Conservation (phyloP, 345 rosid genomes). For the Linum usitatissimum region DNA sequence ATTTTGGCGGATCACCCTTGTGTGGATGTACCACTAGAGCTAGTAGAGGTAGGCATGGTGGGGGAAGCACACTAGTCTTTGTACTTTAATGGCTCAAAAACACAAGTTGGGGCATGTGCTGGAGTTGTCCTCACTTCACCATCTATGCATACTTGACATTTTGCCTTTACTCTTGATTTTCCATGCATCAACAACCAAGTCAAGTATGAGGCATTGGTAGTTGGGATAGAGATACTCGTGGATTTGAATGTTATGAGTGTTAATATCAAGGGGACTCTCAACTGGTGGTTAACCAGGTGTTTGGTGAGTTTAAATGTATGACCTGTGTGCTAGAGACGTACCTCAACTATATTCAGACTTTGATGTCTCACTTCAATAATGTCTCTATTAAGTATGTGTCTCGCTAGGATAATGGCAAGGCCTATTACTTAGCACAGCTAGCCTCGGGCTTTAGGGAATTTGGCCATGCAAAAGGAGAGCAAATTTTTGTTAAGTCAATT, state of each 20-base stretch:
- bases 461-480: no score
- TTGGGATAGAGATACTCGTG: neutral
- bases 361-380: no score
- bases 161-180: neutral
- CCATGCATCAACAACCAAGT: neutral
- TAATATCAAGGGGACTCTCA: neutral
- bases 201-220: neutral
- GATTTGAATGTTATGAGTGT: neutral
- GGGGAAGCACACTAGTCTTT: neutral
- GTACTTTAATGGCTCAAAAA: constrained; percentile 2
- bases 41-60: neutral
- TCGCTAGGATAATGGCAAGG: no score
- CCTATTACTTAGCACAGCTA: no score
- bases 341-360: neutral
- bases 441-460: no score
- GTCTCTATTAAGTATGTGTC: no score
- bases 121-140: neutral
- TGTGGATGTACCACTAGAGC: neutral
- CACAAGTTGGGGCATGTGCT: neutral
- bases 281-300: neutral
- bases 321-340: neutral
- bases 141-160: neutral
- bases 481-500: no score
- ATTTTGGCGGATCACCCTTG: neutral
- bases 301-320: neutral